A percentile compares a stretch with the other conserved stretches of the same genome.
phyloP scores from a whole-genome alignment of 139 green algal species.

The Chlamydomonas urium region DNA sequence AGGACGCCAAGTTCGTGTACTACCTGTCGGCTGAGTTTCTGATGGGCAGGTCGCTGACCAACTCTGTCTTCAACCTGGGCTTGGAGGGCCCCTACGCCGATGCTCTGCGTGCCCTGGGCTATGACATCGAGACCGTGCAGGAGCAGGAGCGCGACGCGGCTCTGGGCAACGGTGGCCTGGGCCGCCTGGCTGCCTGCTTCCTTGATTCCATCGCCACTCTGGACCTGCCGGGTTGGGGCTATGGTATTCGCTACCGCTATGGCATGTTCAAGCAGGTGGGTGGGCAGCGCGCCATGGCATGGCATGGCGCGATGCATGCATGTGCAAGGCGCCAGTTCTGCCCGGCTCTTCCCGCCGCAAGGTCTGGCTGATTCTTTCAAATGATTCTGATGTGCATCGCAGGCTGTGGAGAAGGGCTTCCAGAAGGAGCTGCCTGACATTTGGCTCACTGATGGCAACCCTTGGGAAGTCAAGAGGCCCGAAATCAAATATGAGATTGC shows the following conservation, averaged over 20 bases:
- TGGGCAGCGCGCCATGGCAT: not conserved
- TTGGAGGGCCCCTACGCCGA: conserved; percentile 77
- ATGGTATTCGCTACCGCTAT: conserved; percentile 98
- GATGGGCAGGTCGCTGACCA: conserved; percentile 93
- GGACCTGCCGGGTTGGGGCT: conserved; percentile 96
- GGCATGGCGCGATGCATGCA: not conserved
- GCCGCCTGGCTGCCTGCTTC: conserved; percentile 96
- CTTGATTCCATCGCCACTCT: conserved; percentile 97
- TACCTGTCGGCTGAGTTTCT: conserved; percentile 96
- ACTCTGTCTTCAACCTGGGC: conserved; percentile 91
- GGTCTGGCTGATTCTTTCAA: no score
- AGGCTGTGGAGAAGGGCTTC: conserved; percentile 37
- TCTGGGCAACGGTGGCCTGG: conserved; percentile 96
- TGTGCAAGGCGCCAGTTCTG: no score
- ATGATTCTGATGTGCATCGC: no score
- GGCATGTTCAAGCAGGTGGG: conserved; percentile 94
- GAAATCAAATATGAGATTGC: conserved; percentile 39
- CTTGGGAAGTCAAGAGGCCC: conserved; percentile 58
- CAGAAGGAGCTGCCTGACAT: conserved; percentile 92
- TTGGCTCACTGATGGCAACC: conserved; percentile 95
- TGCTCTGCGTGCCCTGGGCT: conserved; percentile 80
- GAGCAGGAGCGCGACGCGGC: conserved; percentile 69
- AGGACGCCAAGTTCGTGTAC: conserved; percentile 93
- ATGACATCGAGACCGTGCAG: conserved; percentile 71
- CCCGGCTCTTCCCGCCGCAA: no score